A percentile compares a stretch with the other conserved stretches of the same genome.
phyloP scores from a whole-genome alignment of 306 rosid genomes.

The Cicer pinnatifidum region DNA sequence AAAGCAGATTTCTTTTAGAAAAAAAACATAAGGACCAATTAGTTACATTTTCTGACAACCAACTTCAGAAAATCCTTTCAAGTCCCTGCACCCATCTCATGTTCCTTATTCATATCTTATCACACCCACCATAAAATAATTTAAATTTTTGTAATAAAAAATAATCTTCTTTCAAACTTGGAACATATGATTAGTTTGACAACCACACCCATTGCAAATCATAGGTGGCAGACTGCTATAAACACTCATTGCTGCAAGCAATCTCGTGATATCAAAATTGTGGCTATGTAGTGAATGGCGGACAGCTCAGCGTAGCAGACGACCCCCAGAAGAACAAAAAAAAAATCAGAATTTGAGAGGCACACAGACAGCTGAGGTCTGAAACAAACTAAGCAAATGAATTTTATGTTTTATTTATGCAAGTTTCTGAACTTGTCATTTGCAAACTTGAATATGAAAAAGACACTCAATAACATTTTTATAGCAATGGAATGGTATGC shows the following conservation, averaged over 20 bases:
- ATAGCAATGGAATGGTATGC: not conserved
- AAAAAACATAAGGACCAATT: not conserved
- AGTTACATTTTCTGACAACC: not conserved
- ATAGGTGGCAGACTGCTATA: not conserved
- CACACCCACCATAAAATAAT: not conserved
- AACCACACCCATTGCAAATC: not conserved
- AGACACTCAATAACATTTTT: constrained; percentile 16
- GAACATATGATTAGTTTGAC: not conserved
- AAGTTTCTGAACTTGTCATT: constrained; percentile 1
- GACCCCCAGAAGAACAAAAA: no score
- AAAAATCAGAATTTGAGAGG: not conserved
- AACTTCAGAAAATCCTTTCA: not conserved
- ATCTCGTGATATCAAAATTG: not conserved
- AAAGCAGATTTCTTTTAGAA: not conserved
- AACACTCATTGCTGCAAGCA: constrained; percentile 20
- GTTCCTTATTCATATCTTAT: not conserved
- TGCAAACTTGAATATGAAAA: constrained; percentile 20
- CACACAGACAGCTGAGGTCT: not conserved
- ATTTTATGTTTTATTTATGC: not conserved
- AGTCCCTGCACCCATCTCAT: constrained; percentile 4
- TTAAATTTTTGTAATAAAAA: constrained; percentile 1
- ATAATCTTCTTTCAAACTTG: constrained; percentile 6
- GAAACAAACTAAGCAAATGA: constrained; percentile 23
- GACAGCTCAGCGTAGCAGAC: no score
- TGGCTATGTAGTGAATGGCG: not conserved